phyloP scores from a whole-genome alignment of 139 green algal genomes.

The Micractinium conductrix region DNA sequence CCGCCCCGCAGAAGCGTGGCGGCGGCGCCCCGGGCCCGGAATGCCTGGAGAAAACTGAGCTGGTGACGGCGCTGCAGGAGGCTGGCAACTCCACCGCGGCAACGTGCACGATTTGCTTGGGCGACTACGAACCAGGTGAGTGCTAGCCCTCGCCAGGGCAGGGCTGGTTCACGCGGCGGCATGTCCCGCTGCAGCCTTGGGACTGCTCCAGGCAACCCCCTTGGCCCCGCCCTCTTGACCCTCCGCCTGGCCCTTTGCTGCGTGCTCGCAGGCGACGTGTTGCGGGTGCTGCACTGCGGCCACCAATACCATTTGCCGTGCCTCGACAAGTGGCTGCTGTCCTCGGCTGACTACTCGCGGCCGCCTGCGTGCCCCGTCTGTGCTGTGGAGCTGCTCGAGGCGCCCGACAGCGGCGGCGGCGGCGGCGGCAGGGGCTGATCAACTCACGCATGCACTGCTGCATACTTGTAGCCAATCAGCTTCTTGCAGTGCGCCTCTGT shows the following conservation, averaged over 20 bases:
- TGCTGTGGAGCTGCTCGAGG: conserved; percentile 47
- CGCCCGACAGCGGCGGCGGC: no score
- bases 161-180: no score
- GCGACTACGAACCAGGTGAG: conserved; percentile 43
- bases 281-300: conserved; percentile 62
- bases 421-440: not conserved
- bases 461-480: no score
- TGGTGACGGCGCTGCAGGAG: conserved; percentile 43
- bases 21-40: not conserved
- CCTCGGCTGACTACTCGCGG: conserved; percentile 59
- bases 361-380: conserved; percentile 65
- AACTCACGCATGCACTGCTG: no score
- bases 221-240: not conserved
- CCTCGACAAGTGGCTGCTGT: conserved; percentile 70
- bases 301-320: conserved; percentile 74
- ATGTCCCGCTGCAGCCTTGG: no score
- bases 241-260: not conserved
- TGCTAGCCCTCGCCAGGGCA: no score
- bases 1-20: conserved; percentile 11
- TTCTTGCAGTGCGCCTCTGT: no score
- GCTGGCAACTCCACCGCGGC: conserved; percentile 21
- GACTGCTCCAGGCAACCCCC: no score
- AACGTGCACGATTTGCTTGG: conserved; percentile 68
- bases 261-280: conserved; percentile 48
- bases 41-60: conserved; percentile 59